Evolutionary conservation across 1,139 yeast species (phyloP), one percentile per base, ranked within the genome.

Genomic region (Candida pseudoviswanathii): DNA sequence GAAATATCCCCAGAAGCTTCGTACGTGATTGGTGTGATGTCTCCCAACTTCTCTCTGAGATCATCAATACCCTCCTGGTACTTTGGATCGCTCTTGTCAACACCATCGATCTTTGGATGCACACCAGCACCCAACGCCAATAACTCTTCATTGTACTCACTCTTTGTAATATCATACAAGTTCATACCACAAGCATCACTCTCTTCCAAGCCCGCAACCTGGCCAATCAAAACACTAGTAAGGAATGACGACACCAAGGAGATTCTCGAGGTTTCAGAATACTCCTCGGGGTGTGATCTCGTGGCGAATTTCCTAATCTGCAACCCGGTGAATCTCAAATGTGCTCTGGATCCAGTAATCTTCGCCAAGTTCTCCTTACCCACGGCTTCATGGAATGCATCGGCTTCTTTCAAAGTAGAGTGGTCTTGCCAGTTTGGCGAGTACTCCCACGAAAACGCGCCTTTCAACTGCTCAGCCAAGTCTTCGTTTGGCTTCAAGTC

Each of bases 381-480:
- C 3, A 79, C 80, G 1, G 75, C 73, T 0, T 65, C 66, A 61
- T 89, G 96, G 58, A 90, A 85, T 32, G 67, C 77, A 30, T 72
- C 62, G 49, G 90, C 76, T 64, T 91, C 96, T 26, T 73, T 67
- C 6, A 82, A 86, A 0, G 97, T 91, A 26, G 95, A 86, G 61
- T 89, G 96, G 63, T 91, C 97, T 65, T 91, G 97, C 97, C 97
- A 91, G 61, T 91, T 91, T 9, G 97, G 96, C 7, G 96, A 86
- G 49, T 75, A 74, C 5, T 78, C 75, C 60, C 84, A 78, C 1
- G 95, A 73, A 55, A 90, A 83, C 0, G 86, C 84, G 1, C 56
- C 57, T 4, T 56, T 52, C 41, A 85, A 64, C 54, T 80, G 86
- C n/a, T 67, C 72, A n/a, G 69, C 60, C 46, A 85, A 68, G 1